Conservation (phyloP, 345 rosid genomes). For the Odontarrhena argentea region DNA sequence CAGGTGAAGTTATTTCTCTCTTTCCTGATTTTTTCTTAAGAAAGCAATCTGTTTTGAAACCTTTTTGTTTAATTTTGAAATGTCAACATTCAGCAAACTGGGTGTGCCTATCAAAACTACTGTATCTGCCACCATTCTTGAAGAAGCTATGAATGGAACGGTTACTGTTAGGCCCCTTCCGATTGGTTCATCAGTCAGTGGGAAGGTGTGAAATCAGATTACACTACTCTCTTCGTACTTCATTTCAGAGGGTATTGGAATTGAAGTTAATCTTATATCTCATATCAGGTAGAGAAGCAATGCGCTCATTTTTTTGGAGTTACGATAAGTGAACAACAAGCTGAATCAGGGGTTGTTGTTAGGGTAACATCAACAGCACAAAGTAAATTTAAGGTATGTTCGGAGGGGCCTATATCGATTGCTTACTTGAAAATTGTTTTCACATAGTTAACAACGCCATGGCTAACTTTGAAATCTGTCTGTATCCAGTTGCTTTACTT, state of each 20-base stretch:
- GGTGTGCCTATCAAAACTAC: slow-evolving; percentile 99
- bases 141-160: slow-evolving; percentile 96
- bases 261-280: slow-evolving; percentile 29
- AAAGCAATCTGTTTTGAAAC: slow-evolving; percentile 9
- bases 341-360: slow-evolving; percentile 91
- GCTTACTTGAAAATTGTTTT: neutral
- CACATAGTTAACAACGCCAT: neutral
- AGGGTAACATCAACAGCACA: slow-evolving; percentile 89
- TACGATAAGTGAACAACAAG: slow-evolving; percentile 90
- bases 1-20: slow-evolving; percentile 52
- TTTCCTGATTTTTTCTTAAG: neutral
- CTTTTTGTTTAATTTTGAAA: neutral
- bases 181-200: slow-evolving; percentile 92
- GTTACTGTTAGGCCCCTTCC: slow-evolving; percentile 99
- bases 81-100: slow-evolving; percentile 66
- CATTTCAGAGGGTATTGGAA: neutral
- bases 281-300: slow-evolving; percentile 88
- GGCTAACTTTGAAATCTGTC: slow-evolving; percentile 15
- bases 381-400: slow-evolving; percentile 92
- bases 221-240: neutral
- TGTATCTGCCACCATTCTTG: slow-evolving; percentile 94
- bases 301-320: slow-evolving; percentile 98
- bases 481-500: slow-evolving; percentile 85
- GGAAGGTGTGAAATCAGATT: slow-evolving; percentile 66
- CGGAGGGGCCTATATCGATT: neutral